Evolutionary conservation across 176 grass and related monocot genomes (phyloP).

Genomic region (Calamus simplicifolius): DNA sequence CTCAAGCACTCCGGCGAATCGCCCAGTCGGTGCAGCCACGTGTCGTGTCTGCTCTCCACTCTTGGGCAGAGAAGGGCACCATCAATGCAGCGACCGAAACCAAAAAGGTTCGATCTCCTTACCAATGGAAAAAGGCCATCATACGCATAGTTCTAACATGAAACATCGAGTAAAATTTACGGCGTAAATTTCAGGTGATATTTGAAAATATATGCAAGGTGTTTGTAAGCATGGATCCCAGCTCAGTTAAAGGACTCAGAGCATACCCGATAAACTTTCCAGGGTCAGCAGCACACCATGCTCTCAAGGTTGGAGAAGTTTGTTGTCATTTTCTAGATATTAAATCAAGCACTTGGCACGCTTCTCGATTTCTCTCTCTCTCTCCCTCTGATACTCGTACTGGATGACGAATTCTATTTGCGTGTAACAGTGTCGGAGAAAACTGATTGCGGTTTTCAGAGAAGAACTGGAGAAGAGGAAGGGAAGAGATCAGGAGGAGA

Average conservation of each 20-base stretch:
- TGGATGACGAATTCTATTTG: too few relatives aligned
- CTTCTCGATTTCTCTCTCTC: too few relatives aligned
- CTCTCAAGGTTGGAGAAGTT: conserved; percentile 1
- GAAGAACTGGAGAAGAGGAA: conserved; percentile 29
- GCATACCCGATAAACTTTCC: conserved; percentile 24
- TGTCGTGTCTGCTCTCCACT: conserved; percentile 9
- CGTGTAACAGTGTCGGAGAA: neutral
- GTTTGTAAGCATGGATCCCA: conserved; percentile 39
- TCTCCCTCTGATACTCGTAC: too few relatives aligned
- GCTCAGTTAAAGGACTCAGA: conserved; percentile 21
- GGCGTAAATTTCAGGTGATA: conserved; percentile 15
- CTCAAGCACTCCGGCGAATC: conserved; percentile 13
- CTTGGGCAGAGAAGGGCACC: conserved; percentile 25
- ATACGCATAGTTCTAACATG: too few relatives aligned
- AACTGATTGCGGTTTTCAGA: conserved; percentile 17
- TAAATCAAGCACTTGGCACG: too few relatives aligned
- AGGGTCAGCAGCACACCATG: conserved; percentile 20
- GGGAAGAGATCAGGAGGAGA: neutral
- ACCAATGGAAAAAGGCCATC: too few relatives aligned
- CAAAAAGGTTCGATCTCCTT: conserved; percentile 16
- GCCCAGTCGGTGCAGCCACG: conserved; percentile 17
- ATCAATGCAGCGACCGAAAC: conserved; percentile 11
- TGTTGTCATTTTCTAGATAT: too few relatives aligned
- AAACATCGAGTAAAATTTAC: neutral
- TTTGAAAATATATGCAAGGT: conserved; percentile 36